Conservation (phyloP, 148 eudicot species). For the Cornus florida region DNA sequence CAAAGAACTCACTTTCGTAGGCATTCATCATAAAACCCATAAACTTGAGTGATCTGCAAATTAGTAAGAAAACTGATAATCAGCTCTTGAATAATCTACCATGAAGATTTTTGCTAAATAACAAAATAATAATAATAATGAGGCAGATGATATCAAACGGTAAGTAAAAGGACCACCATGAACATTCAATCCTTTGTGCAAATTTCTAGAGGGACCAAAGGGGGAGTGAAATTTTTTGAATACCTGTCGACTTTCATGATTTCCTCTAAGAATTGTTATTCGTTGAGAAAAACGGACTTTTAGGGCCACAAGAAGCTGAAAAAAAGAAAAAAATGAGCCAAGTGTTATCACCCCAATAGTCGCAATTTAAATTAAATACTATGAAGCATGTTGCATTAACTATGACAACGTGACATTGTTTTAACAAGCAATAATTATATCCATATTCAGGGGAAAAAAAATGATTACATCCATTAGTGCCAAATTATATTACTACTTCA, state of each 20-base stretch:
- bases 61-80: neutral
- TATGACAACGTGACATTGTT: neutral
- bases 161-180: neutral
- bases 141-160: neutral
- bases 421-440: too few relatives aligned
- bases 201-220: neutral
- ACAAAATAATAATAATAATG: neutral
- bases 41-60: constrained; percentile 84
- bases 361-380: neutral
- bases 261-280: constrained; percentile 80
- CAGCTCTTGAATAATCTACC: constrained; percentile 14
- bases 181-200: neutral
- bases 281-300: constrained; percentile 82
- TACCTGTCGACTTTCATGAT: constrained; percentile 93
- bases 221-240: neutral
- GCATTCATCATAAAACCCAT: constrained; percentile 87
- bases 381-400: neutral
- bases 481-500: neutral
- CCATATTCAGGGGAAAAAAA: neutral
- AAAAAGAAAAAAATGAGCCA: constrained; percentile 5
- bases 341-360: neutral
- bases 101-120: neutral
- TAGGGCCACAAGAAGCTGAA: constrained; percentile 76
- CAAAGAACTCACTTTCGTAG: constrained; percentile 71
- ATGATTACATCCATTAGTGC: neutral